Evolutionary conservation across 805 yeast genomes (phyloP), one percentile per base, ranked within the genome.

Genomic region (Myxozyma melibiosi): DNA sequence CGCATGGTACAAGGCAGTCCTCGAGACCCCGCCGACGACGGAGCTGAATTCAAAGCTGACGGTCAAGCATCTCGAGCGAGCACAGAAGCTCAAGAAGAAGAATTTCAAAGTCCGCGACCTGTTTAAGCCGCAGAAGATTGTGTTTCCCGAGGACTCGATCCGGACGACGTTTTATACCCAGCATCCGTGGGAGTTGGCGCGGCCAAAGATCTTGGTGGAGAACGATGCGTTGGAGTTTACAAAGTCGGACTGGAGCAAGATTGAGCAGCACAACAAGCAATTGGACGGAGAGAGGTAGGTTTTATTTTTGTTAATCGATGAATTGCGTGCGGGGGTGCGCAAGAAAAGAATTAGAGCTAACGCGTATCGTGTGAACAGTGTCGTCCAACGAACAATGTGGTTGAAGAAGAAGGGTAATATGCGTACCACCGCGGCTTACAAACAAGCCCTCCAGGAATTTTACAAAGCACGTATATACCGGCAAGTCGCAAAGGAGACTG

Each of bases 151-250:
- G 72, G 99, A 94, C 73, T 83, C 85, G 66, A 73, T 94, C 65
- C 83, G 99, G 75, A 78, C 81, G 45, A 76, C 87, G 24, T 94
- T 94, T 68, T 92, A 85, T 72, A 83, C 84, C 57, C 97, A 91
- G 70, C 99, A 94, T 73, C 99, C 99, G 5, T 94, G 99, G 99
- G 99, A 94, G 73, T 76, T 91, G 52, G 89, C 98, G 1, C 81
- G 96, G 65, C 97, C 98, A 13, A 88, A 88, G 70, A 78, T 83
- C 28, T 74, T 94, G 64, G 79, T 90, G 44, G 99, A 94, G 71
- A 87, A 84, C 66, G 78, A 79, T 35, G 88, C 87, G 6, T 76
- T 79, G 42, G 89, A 86, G 44, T 66, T 71, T 39, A 57, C 66
- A 2, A 67, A 70, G 6, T 77, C 78, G 56, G 90, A 94, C 71